phyloP scores from a whole-genome alignment of 768 basidiomycete genomes.

The Xanthoconium stramineum region DNA sequence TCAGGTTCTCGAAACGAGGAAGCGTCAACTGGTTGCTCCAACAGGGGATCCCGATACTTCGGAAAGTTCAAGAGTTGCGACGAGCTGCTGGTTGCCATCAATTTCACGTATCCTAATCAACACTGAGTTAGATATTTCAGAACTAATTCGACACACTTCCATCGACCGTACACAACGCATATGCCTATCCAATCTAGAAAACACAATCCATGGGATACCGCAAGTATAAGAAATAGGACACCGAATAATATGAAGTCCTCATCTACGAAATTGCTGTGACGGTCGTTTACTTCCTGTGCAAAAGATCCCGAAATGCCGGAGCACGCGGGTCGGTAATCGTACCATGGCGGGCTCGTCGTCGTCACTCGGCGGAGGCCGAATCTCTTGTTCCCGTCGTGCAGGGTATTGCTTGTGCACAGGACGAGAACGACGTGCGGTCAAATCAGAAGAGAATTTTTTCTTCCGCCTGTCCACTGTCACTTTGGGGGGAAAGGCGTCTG shows the following conservation, averaged over 20 bases:
- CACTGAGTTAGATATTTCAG: slow-evolving; percentile 3
- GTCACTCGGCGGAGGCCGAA: not conserved
- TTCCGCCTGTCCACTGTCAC: slow-evolving; percentile 12
- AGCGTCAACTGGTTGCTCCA: slow-evolving; percentile 32
- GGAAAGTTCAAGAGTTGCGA: slow-evolving; percentile 41
- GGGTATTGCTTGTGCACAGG: slow-evolving; percentile 27
- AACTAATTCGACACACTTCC: not conserved
- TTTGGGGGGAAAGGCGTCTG: slow-evolving; percentile 34
- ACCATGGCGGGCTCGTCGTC: slow-evolving; percentile 9
- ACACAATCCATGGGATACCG: slow-evolving; percentile 8
- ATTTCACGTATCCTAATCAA: not conserved
- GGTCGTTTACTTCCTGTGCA: slow-evolving; percentile 32
- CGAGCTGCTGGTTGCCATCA: not conserved
- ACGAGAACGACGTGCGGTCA: slow-evolving; percentile 16
- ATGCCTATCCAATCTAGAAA: not conserved
- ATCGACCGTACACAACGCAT: slow-evolving; percentile 10
- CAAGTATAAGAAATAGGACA: not conserved
- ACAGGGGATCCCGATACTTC: slow-evolving; percentile 34
- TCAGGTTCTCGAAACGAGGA: slow-evolving; percentile 45
- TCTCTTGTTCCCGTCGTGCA: slow-evolving; percentile 8
- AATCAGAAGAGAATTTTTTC: slow-evolving; percentile 11
- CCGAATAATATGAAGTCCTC: not conserved
- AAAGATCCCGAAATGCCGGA: slow-evolving; percentile 36
- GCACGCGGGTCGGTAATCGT: slow-evolving; percentile 14
- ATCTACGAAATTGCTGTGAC: slow-evolving; percentile 12